Evolutionary conservation across 768 basidiomycete genomes (phyloP).

Genomic region (Suillus tomentosus): DNA sequence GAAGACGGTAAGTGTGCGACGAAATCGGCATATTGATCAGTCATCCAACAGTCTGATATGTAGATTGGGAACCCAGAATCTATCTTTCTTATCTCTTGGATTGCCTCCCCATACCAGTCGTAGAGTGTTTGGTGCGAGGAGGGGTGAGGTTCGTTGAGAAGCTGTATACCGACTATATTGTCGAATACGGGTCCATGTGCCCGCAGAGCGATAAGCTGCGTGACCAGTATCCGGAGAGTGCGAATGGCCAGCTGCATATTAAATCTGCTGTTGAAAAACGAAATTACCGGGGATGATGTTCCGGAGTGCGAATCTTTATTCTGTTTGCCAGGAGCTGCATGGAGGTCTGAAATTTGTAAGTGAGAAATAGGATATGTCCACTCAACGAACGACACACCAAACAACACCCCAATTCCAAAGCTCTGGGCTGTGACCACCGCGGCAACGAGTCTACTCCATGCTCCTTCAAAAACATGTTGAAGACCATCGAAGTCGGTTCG

Average conservation of each 20-base stretch:
- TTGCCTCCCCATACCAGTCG: conserved; percentile 63
- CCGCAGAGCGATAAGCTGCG: conserved; percentile 47
- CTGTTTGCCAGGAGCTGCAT: conserved; percentile 76
- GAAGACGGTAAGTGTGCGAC: conserved; percentile 37
- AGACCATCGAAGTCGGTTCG: conserved; percentile 67
- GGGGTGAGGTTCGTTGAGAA: conserved; percentile 63
- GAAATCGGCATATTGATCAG: conserved; percentile 62
- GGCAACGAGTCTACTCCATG: conserved; percentile 63
- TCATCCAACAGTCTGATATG: conserved; percentile 76
- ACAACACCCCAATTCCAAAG: conserved; percentile 69
- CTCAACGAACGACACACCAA: conserved; percentile 46
- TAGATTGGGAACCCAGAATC: conserved; percentile 66
- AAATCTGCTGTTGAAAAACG: conserved; percentile 48
- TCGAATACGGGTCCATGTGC: conserved; percentile 42
- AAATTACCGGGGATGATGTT: conserved; percentile 48
- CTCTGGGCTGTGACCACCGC: conserved; percentile 60
- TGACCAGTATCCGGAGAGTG: conserved; percentile 47
- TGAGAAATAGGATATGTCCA: conserved; percentile 17
- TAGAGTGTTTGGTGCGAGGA: conserved; percentile 51
- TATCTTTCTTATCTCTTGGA: conserved; percentile 51
- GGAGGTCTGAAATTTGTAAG: conserved; percentile 53
- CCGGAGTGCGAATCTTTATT: conserved; percentile 70
- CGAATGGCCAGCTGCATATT: conserved; percentile 51
- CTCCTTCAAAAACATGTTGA: conserved; percentile 54
- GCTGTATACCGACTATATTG: conserved; percentile 57